Base-by-base conservation (phyloP, 345 rosid species). In the Atalantia buxifolia region DNA sequence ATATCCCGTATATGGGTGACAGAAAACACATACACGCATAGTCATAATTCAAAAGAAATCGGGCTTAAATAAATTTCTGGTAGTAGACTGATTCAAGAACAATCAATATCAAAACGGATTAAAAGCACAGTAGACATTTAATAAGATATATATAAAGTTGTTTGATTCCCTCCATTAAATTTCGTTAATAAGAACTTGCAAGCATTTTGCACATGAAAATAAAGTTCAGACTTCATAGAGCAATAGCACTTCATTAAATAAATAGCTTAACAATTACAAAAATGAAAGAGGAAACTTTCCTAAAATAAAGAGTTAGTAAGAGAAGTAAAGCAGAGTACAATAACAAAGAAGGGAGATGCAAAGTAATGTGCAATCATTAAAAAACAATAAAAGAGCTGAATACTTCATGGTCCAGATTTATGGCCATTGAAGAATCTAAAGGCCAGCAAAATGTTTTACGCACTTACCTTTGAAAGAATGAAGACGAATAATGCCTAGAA, bases 261-360 rank as follows among this genome's bases (percentile, higher is more conserved):
- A 72, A 61, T 57, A 42, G 75, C 74, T 27, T 30, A 38, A 66
- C 21, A 53, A 38, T 45, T 13, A 35, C 21, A 73, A 71, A 68
- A 28, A 48, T 28, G 42, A 48, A 60, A 72, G 70, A 57, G 28
- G 33, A 48, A 76, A 59, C 68, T 70, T 77, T 64, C 59, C 69
- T 28, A 64, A 71, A 3, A 59, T 22, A 55, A 71, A 71, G 66
- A 74, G 61, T 79, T 69, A 82, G 21, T 72, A 70, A 76, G 70
- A 77, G 62, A 78, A 31, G 71, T 50, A 80, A 84, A 76, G 79
- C 70, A 71, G 21, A 72, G 77, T 25, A 74, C 75, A 83, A 83
- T 80, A 69, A 65, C 25, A 67, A 57, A 71, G 82, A 78, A 79
- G 81, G 68, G 28, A 81, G 85, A 88, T 88, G 85, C 89, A 75